Percentiles rank a stretch among this genome's conserved stretches.
These are phyloP conservation scores for Calycina marina DNA, from an alignment of 2,329 filamentous ascomycete genomes.

Conservation along the genomic window DNA sequence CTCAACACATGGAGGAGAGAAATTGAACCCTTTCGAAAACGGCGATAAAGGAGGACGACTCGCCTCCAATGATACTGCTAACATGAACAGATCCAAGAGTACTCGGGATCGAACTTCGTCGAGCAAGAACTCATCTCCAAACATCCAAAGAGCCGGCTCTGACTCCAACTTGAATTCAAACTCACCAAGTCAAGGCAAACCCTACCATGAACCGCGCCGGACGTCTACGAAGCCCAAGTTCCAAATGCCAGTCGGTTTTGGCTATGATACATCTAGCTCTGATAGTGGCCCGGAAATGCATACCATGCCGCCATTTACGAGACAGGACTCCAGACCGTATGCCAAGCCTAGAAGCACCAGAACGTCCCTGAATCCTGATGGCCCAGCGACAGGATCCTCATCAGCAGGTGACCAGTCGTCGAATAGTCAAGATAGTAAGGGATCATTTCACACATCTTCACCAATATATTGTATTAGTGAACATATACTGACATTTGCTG, in stretches of 20 bases:
- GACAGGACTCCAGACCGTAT: slow-evolving; percentile 3
- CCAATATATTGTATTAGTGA: too few species aligned
- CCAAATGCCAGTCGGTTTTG: slow-evolving; percentile 1
- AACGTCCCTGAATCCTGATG: background rate
- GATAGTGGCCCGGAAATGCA: slow-evolving; percentile 4
- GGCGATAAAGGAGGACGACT: slow-evolving; percentile 40
- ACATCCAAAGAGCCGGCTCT: slow-evolving; percentile 15
- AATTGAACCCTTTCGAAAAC: slow-evolving; percentile 39
- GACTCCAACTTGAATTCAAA: slow-evolving; percentile 16
- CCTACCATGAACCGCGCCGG: background rate
- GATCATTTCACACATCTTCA: too few species aligned
- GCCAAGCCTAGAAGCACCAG: slow-evolving; percentile 4
- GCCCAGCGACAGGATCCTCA: background rate
- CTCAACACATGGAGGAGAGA: slow-evolving; percentile 40
- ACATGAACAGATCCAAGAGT: slow-evolving; percentile 20
- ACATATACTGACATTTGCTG: too few species aligned
- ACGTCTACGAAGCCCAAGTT: slow-evolving; percentile 1
- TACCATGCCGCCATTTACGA: background rate
- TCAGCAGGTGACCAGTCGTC: slow-evolving; percentile 3
- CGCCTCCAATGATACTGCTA: slow-evolving; percentile 34
- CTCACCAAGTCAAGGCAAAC: slow-evolving; percentile 7
- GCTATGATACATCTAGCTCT: slow-evolving; percentile 3
- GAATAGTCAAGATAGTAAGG: too few species aligned
- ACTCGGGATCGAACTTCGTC: slow-evolving; percentile 11
- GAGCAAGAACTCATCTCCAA: slow-evolving; percentile 3